phyloP scores from a whole-genome alignment of 2,329 filamentous ascomycete genomes.

The Tolypocladium album region DNA sequence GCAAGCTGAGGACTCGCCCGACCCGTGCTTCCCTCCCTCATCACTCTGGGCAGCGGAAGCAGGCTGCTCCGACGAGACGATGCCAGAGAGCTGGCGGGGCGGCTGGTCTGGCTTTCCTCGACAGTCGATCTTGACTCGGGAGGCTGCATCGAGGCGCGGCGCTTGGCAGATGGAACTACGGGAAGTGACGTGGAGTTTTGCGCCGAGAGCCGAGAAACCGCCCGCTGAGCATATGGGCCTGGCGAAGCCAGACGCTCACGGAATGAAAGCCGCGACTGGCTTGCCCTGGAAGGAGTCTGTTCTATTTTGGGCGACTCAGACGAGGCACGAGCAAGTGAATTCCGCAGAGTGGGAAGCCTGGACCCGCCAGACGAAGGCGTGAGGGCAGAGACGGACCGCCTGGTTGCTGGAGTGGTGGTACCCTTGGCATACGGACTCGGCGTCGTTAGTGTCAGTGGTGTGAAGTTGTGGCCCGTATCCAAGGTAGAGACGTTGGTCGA shows the following conservation, averaged over 20 bases:
- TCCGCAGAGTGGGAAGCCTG: slow-evolving; percentile 38
- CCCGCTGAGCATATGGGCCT: slow-evolving; percentile 35
- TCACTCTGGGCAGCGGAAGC: slow-evolving; percentile 35
- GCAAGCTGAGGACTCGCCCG: slow-evolving; percentile 37
- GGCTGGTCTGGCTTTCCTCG: slow-evolving; percentile 20
- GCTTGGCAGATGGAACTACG: slow-evolving; percentile 30
- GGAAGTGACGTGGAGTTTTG: slow-evolving; percentile 30
- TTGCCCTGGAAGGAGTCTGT: slow-evolving; percentile 36
- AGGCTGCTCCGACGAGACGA: slow-evolving; percentile 40
- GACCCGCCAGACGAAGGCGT: slow-evolving; percentile 31
- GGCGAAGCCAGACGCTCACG: slow-evolving; percentile 20
- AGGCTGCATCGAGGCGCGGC: slow-evolving; percentile 44
- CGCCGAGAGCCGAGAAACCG: slow-evolving; percentile 28
- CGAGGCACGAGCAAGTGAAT: slow-evolving; percentile 31
- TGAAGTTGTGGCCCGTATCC: slow-evolving; percentile 58
- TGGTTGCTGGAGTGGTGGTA: slow-evolving; percentile 23
- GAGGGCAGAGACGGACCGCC: slow-evolving; percentile 30
- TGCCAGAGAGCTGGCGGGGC: slow-evolving; percentile 48
- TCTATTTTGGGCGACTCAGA: slow-evolving; percentile 38
- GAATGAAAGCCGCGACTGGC: slow-evolving; percentile 23
- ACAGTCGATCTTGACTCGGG: slow-evolving; percentile 21
- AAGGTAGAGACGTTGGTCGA: slow-evolving; percentile 48
- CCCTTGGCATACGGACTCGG: slow-evolving; percentile 45
- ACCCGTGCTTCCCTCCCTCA: slow-evolving; percentile 25
- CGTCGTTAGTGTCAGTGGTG: slow-evolving; percentile 48